Evolutionary conservation across 75 land plant species (phyloP).

Genomic region (Selaginella moellendorffii): DNA sequence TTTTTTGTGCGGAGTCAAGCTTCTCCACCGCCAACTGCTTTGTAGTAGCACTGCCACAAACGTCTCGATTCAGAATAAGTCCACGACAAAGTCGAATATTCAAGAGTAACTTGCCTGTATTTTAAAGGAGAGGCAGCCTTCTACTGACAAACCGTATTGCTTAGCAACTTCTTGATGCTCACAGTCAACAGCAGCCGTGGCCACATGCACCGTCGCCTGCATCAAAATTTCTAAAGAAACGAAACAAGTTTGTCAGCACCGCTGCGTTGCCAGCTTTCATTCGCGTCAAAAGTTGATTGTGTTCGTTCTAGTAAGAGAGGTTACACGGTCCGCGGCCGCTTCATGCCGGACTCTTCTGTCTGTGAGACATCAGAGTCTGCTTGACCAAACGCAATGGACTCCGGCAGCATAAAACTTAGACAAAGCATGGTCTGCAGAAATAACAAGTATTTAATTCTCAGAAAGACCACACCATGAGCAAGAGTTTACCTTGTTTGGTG

Average conservation of each 20-base stretch:
- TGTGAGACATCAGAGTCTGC: no score
- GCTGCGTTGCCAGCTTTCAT: not conserved
- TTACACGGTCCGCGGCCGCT: not conserved
- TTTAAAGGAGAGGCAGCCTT: no score
- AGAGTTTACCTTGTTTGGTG: constrained; percentile 29
- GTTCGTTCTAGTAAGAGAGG: no score
- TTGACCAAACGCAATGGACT: constrained; percentile 17
- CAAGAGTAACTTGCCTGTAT: no score
- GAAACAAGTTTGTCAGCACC: not conserved
- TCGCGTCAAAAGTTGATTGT: not conserved
- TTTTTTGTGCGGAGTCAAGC: no score
- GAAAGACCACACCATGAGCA: no score
- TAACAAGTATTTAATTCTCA: no score
- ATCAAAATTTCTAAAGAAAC: not conserved
- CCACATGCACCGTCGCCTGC: not conserved
- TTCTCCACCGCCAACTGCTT: no score
- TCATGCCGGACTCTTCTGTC: not conserved
- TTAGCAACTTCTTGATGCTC: no score
- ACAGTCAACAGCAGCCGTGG: not conserved
- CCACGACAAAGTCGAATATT: no score
- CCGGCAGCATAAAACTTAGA: constrained; percentile 20
- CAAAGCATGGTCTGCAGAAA: constrained; percentile 21
- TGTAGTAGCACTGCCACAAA: no score
- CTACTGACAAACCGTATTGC: not conserved
- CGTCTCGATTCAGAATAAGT: no score